A percentile compares a stretch with the other conserved stretches of the same genome.
These are phyloP conservation scores for Mallotus nudiflorus DNA, from an alignment of 345 rosid species.

Conservation along the genomic window DNA sequence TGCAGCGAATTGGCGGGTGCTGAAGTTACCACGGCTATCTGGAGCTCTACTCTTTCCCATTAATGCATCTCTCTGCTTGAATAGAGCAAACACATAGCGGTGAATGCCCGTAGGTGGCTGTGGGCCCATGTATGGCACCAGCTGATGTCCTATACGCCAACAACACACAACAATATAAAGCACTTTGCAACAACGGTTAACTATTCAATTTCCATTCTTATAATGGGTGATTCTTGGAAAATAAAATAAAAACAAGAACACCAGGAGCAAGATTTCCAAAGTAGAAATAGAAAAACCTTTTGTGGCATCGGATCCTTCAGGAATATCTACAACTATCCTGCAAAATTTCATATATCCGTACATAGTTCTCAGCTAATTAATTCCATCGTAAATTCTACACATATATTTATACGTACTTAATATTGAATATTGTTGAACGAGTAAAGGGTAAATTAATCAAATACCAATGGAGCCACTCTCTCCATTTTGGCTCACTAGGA, in stretches of 20 bases:
- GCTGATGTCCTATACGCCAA: slow-evolving; percentile 30
- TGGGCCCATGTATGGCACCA: slow-evolving; percentile 45
- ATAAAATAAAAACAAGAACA: too few species aligned
- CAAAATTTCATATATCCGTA: slow-evolving; percentile 6
- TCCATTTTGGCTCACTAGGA: slow-evolving; percentile 35
- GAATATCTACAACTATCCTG: slow-evolving; percentile 48
- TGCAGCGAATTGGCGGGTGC: slow-evolving; percentile 40
- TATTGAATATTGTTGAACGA: too few species aligned
- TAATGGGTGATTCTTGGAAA: too few species aligned
- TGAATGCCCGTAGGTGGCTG: slow-evolving; percentile 42
- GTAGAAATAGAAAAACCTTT: slow-evolving; percentile 41
- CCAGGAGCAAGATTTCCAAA: too few species aligned
- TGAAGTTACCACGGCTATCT: slow-evolving; percentile 34
- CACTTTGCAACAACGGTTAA: too few species aligned
- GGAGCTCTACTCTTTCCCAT: slow-evolving; percentile 21
- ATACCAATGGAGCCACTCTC: slow-evolving; percentile 40
- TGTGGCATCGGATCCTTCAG: slow-evolving; percentile 35
- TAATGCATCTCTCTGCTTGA: slow-evolving; percentile 33
- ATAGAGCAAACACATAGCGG: slow-evolving; percentile 40
- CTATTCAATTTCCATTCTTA: too few species aligned
- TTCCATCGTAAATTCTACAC: too few species aligned
- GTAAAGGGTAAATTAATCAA: too few species aligned
- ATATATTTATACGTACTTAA: too few species aligned
- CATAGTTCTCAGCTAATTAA: too few species aligned
- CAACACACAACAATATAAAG: too few species aligned